A percentile compares a stretch with the other conserved stretches of the same genome.
Conservation (phyloP, 306 rosid genomes). For the Cyclanthera cordifolia region DNA sequence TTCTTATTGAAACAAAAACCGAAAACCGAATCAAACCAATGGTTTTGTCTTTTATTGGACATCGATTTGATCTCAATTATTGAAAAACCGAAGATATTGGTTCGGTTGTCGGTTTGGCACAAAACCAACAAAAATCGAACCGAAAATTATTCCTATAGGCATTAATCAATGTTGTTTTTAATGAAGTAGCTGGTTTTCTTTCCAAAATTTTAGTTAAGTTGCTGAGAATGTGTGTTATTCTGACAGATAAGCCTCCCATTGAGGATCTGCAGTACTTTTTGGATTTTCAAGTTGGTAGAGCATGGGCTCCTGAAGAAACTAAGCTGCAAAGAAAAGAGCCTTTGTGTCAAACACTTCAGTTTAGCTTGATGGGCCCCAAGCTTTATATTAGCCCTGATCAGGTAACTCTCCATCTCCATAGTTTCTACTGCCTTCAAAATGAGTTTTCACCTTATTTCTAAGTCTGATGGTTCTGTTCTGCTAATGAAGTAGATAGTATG, state of each 20-base stretch:
- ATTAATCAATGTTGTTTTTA: background rate
- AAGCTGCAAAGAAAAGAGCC: constrained; percentile 87
- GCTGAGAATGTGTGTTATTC: constrained; percentile 10
- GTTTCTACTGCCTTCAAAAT: constrained; percentile 7
- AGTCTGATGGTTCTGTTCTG: constrained; percentile 1
- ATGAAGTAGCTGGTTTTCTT: background rate
- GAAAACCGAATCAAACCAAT: too few relatives aligned
- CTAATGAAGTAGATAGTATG: background rate
- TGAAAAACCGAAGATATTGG: too few relatives aligned
- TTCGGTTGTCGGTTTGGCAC: too few relatives aligned
- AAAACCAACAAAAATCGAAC: too few relatives aligned
- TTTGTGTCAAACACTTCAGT: constrained; percentile 73
- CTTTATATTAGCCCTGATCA: constrained; percentile 90
- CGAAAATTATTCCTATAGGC: too few relatives aligned
- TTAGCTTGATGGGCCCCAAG: constrained; percentile 97
- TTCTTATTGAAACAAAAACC: too few relatives aligned
- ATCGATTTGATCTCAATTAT: too few relatives aligned
- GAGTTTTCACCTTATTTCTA: background rate
- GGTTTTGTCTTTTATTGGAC: too few relatives aligned
- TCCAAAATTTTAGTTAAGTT: constrained; percentile 4
- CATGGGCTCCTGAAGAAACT: constrained; percentile 88
- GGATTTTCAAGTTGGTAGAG: constrained; percentile 83
- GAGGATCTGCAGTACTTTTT: constrained; percentile 92
- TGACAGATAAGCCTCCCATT: constrained; percentile 82
- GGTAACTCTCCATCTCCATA: constrained; percentile 35